Percentiles rank a stretch among this genome's conserved stretches.
These are phyloP conservation scores for Backusella circina DNA, from an alignment of 192 early-diverging fungal genomes.

Conservation along the genomic window DNA sequence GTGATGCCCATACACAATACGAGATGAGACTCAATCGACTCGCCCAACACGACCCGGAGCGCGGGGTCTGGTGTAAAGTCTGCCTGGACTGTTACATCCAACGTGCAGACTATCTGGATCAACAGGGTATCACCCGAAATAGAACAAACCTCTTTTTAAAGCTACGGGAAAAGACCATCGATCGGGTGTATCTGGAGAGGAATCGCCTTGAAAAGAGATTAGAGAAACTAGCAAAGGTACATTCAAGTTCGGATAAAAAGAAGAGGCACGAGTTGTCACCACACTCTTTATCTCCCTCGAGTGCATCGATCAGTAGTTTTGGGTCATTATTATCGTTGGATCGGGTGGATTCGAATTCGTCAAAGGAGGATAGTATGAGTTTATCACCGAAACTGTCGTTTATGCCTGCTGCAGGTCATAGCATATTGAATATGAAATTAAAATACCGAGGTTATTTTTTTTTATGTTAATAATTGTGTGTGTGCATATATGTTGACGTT, in stretches of 20 bases:
- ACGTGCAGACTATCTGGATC: conserved; percentile 36
- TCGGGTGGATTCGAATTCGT: conserved; percentile 18
- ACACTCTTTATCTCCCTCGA: not conserved
- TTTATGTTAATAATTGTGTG: not conserved
- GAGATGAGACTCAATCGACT: conserved; percentile 52
- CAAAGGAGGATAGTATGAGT: conserved; percentile 17
- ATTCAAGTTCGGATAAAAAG: conserved; percentile 5
- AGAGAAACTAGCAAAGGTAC: conserved; percentile 49
- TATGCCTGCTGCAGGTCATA: conserved; percentile 1
- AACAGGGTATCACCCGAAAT: conserved; percentile 43
- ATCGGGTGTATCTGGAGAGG: conserved; percentile 59
- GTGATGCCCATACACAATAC: conserved; percentile 52
- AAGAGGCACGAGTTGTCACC: not conserved
- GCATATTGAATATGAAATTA: conserved; percentile 25
- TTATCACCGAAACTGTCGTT: conserved; percentile 1
- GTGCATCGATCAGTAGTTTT: not conserved
- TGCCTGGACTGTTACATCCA: conserved; percentile 52
- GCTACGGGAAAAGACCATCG: conserved; percentile 47
- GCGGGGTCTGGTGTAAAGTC: conserved; percentile 54
- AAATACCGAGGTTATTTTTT: conserved; percentile 6
- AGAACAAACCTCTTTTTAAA: conserved; percentile 50
- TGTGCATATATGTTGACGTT: too few species aligned
- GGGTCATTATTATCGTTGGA: not conserved
- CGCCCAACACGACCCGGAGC: conserved; percentile 51
- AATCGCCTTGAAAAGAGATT: conserved; percentile 72